Evolutionary conservation across 306 rosid genomes (phyloP).

Genomic region (Cicer cuneatum): DNA sequence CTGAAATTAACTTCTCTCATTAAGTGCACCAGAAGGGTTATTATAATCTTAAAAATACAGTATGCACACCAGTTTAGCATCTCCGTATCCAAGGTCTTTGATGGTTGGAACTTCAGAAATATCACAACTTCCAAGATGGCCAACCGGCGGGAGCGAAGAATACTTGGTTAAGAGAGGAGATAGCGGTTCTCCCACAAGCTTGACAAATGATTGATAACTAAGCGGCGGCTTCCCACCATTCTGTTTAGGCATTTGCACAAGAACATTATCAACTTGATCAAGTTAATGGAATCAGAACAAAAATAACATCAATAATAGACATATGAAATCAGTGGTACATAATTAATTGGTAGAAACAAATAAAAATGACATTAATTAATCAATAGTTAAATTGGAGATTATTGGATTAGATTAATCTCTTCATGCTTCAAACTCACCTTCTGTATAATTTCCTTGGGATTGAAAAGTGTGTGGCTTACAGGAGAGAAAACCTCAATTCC

Average conservation of each 20-base stretch:
- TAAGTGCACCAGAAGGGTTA: conserved; percentile 11
- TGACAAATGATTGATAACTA: conserved; percentile 84
- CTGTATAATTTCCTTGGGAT: conserved; percentile 71
- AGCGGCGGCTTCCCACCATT: conserved; percentile 93
- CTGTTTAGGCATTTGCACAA: conserved; percentile 53
- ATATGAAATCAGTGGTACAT: neutral
- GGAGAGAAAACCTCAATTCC: conserved; percentile 90
- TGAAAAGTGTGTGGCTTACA: conserved; percentile 87
- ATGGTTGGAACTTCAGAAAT: conserved; percentile 74
- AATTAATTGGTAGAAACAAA: neutral
- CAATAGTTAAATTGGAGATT: conserved; percentile 14
- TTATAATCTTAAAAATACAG: conserved; percentile 15
- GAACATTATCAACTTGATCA: conserved; percentile 41
- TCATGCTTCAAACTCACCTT: conserved; percentile 58
- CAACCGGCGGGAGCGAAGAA: conserved; percentile 76
- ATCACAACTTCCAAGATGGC: conserved; percentile 57
- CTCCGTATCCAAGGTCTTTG: conserved; percentile 80
- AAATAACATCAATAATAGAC: neutral
- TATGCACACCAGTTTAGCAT: conserved; percentile 56
- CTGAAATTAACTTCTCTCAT: conserved; percentile 57
- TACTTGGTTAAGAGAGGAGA: conserved; percentile 53
- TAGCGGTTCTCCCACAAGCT: conserved; percentile 77
- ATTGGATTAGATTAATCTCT: neutral
- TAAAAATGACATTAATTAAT: neutral
- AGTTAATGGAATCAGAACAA: conserved; percentile 35